Conservation (phyloP, 2,329 filamentous ascomycete species). For the Lithohypha guttulata region DNA sequence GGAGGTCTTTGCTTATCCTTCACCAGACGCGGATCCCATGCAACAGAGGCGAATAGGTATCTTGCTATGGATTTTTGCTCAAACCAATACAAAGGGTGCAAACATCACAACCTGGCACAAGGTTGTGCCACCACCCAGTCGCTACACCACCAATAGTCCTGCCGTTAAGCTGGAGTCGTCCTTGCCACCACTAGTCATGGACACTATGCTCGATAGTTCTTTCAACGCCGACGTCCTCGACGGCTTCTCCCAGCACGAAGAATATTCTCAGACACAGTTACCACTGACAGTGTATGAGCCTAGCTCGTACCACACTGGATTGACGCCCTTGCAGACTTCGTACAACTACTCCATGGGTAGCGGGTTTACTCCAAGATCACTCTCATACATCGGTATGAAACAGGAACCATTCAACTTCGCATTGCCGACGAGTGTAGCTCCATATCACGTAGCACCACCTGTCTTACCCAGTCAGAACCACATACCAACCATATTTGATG, state of each 20-base stretch:
- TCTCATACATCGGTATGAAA: not conserved
- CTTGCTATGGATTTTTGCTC: conserved; percentile 37
- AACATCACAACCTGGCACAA: conserved; percentile 37
- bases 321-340: conserved; percentile 2
- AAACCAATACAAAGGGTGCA: conserved; percentile 30
- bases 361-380: conserved; percentile 2
- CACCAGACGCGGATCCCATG: not conserved
- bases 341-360: conserved; percentile 1
- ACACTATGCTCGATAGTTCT: conserved; percentile 15
- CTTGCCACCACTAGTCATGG: conserved; percentile 19
- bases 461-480: not conserved
- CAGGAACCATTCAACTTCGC: conserved; percentile 1
- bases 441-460: not conserved
- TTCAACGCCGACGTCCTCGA: conserved; percentile 12
- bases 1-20: conserved; percentile 26
- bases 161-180: conserved; percentile 18
- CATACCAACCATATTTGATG: not conserved
- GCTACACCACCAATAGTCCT: conserved; percentile 30
- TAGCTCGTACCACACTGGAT: conserved; percentile 1
- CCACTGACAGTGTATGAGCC: conserved; percentile 1
- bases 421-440: not conserved
- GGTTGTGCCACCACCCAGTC: conserved; percentile 30
- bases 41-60: conserved; percentile 30
- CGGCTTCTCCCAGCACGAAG: conserved; percentile 8
- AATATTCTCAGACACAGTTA: not conserved